Evolutionary conservation across 2,329 filamentous ascomycete genomes (phyloP), one percentile per base, ranked within the genome.

Genomic region (Emericellopsis cladophorae): DNA sequence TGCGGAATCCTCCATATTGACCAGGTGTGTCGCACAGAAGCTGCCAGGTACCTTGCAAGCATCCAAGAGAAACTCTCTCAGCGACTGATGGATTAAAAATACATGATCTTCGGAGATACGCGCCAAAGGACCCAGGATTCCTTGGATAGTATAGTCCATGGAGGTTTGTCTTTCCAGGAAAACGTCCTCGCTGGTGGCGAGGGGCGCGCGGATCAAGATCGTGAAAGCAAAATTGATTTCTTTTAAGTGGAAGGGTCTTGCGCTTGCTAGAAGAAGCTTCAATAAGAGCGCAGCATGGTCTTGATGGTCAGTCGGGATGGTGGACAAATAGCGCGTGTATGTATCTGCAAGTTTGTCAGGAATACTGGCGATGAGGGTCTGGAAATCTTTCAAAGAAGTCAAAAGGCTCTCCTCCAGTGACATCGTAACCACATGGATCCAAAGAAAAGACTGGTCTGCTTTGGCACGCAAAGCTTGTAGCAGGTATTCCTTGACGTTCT

Each of bases 371-470:
- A 62, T 48, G 29, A 62, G 57, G 16, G 45, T 45, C 37, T 54
- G 39, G 14, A 59, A 49, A 35, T 56, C 50, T 15, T 48, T 47
- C 15, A 43, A 43, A 4, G 54, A 49, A 24, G 51, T 45, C 3
- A 54, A 34, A 3, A 49, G 38, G 31, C 45, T 51, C 3, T 46
- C 49, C 41, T 64, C 58, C 2, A 64, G 43, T 4, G 49, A 47
- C n/a, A 51, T 40, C 16, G 64, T 52, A 7, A 62, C 57, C 31
- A 63, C 54, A 18, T 54, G 54, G 16, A 59, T 49, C 61, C 60
- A 65, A 2, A 65, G 53, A 45, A 65, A 65, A 2, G 51, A 60
- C 26, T 54, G 46, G 38, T 59, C 57, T 16, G 59, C 52, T 40
- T 56, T 58, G 2, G 51, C 49, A 37, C 46, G 48, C 9, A 64